phyloP scores from a whole-genome alignment of 306 rosid genomes.

The Malus orientalis region DNA sequence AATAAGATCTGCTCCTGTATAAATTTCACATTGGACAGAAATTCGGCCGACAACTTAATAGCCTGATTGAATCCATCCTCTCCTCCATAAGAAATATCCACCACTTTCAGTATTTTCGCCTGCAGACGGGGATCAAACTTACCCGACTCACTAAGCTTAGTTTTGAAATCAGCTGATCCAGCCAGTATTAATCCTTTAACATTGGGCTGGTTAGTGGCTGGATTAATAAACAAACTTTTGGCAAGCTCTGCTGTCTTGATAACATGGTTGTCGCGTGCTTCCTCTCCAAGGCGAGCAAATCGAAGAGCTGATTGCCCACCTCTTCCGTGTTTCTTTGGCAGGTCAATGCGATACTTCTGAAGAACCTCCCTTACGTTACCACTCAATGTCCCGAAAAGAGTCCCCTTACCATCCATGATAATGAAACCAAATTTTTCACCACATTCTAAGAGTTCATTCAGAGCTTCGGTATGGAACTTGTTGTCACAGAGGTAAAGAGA shows the following conservation, averaged over 20 bases:
- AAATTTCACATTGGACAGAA: conserved; percentile 48
- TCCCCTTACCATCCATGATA: conserved; percentile 55
- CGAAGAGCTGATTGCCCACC: conserved; percentile 59
- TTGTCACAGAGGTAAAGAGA: conserved; percentile 54
- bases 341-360: conserved; percentile 42
- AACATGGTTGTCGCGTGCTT: conserved; percentile 45
- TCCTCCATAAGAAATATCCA: conserved; percentile 57
- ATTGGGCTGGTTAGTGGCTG: conserved; percentile 53
- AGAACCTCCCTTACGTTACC: conserved; percentile 52
- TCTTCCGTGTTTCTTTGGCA: conserved; percentile 58
- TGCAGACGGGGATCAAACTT: conserved; percentile 53
- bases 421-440: conserved; percentile 60
- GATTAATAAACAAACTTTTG: conserved; percentile 38
- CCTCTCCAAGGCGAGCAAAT: conserved; percentile 52
- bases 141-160: conserved; percentile 53
- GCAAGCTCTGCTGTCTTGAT: conserved; percentile 56
- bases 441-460: conserved; percentile 45
- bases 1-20: conserved; percentile 49
- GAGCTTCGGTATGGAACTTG: conserved; percentile 53
- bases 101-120: conserved; percentile 47
- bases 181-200: conserved; percentile 54
- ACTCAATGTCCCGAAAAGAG: conserved; percentile 51
- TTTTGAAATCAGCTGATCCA: conserved; percentile 61
- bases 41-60: conserved; percentile 38
- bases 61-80: conserved; percentile 55